phyloP scores from a whole-genome alignment of 768 basidiomycete species.

The Ephemerocybe angulata region DNA sequence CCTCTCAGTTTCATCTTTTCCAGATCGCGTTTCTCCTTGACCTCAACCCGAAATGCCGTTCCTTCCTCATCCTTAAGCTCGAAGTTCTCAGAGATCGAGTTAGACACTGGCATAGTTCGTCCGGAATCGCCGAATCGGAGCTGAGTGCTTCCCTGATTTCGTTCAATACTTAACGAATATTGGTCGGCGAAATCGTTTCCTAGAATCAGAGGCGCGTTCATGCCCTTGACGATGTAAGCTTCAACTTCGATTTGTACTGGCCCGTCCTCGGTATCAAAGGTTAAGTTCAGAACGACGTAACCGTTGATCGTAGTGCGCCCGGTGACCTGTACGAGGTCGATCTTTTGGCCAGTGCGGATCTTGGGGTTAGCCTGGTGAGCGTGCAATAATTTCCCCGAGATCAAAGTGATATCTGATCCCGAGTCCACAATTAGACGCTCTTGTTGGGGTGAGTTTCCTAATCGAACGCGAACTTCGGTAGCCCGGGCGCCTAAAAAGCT shows the following conservation, averaged over 20 bases:
- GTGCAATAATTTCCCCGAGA: constrained; percentile 17
- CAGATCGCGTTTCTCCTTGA: too few species aligned
- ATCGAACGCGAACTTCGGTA: too few species aligned
- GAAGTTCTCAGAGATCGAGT: too few species aligned
- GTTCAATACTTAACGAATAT: constrained; percentile 26
- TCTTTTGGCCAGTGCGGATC: constrained; percentile 21
- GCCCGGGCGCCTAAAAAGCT: constrained; percentile 30
- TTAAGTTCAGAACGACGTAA: constrained; percentile 23
- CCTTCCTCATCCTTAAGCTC: too few species aligned
- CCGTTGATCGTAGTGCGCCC: constrained; percentile 23
- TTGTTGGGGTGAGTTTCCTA: not conserved
- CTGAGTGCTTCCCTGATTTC: constrained; percentile 6
- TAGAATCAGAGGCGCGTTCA: constrained; percentile 28
- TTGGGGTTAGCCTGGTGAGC: constrained; percentile 16
- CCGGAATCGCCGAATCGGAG: constrained; percentile 11
- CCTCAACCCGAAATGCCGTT: too few species aligned
- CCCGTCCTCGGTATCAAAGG: constrained; percentile 21
- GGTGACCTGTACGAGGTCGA: constrained; percentile 31
- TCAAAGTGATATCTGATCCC: constrained; percentile 35
- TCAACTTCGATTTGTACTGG: constrained; percentile 25
- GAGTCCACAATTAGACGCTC: constrained; percentile 23
- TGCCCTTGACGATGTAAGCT: constrained; percentile 22
- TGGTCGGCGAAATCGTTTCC: constrained; percentile 32
- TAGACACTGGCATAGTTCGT: constrained; percentile 2
- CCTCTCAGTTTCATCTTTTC: too few species aligned